Conservation (phyloP, 2,329 filamentous ascomycete genomes). For the Davidsoniella eucalypti region DNA sequence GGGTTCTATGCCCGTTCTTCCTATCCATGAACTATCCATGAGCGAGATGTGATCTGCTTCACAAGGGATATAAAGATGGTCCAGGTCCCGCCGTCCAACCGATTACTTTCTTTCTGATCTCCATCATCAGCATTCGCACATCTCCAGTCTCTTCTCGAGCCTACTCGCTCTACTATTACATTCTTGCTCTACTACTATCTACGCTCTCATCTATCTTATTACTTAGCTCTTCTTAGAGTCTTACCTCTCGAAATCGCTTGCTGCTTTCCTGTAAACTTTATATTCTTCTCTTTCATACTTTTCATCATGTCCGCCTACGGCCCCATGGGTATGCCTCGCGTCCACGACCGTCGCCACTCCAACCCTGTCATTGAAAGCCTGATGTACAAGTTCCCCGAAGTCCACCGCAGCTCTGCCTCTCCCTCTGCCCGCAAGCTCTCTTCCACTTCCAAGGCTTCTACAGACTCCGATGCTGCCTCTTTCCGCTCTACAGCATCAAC, state of each 20-base stretch:
- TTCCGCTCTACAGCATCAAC: background rate
- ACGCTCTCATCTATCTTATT: background rate
- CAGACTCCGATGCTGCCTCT: background rate
- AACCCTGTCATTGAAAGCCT: conserved; percentile 14
- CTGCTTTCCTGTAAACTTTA: background rate
- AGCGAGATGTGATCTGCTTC: too few relatives aligned
- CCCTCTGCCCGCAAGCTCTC: background rate
- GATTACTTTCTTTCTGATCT: background rate
- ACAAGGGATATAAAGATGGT: background rate
- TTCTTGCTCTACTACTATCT: conserved; percentile 1
- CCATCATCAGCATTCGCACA: background rate
- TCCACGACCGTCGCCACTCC: conserved; percentile 14
- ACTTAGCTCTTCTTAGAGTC: background rate
- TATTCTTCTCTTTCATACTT: background rate
- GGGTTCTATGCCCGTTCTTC: too few relatives aligned
- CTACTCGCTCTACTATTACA: background rate
- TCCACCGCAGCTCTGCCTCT: background rate
- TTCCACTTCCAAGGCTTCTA: background rate
- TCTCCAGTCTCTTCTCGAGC: background rate
- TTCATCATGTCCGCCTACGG: conserved; percentile 11
- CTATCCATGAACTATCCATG: too few relatives aligned
- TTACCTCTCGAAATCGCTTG: too few relatives aligned
- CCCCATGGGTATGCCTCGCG: conserved; percentile 9
- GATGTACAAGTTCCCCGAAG: conserved; percentile 13
- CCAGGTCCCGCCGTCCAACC: background rate